Percentiles rank a stretch among this genome's conserved stretches.
These are phyloP conservation scores for Phytophthora brassicae DNA, from an alignment of 352 stramenopile species.

Conservation along the genomic window DNA sequence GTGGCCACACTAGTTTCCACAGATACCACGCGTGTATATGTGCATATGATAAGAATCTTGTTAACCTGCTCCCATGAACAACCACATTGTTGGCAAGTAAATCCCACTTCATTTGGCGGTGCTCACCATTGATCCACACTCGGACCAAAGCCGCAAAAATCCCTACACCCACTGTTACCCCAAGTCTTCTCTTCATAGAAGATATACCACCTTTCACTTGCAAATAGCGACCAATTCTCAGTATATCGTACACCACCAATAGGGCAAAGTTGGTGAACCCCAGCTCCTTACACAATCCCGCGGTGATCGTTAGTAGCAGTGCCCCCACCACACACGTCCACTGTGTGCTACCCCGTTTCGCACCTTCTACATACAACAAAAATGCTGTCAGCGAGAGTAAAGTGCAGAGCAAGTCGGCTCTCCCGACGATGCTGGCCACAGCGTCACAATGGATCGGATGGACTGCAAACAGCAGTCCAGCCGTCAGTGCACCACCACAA, in stretches of 20 bases:
- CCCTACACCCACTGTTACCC: constrained; percentile 20
- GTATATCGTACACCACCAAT: constrained; percentile 65
- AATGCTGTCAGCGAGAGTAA: constrained; percentile 67
- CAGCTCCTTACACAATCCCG: constrained; percentile 87
- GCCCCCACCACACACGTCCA: constrained; percentile 26
- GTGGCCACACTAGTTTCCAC: constrained; percentile 89
- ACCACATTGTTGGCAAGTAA: constrained; percentile 89
- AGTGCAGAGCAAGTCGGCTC: constrained; percentile 88
- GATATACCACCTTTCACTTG: neutral
- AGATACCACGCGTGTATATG: constrained; percentile 89
- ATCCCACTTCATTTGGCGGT: constrained; percentile 76
- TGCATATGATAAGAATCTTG: constrained; percentile 73
- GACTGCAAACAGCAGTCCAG: constrained; percentile 88
- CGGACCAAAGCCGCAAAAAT: constrained; percentile 30
- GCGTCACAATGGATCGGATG: constrained; percentile 92
- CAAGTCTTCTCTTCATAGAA: constrained; percentile 13
- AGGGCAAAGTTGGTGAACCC: constrained; percentile 85
- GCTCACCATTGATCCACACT: constrained; percentile 70
- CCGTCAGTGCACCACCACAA: constrained; percentile 9
- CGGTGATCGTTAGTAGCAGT: constrained; percentile 30
- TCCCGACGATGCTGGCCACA: constrained; percentile 88
- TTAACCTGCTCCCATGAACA: constrained; percentile 35
- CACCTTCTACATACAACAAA: constrained; percentile 46
- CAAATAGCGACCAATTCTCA: constrained; percentile 17
- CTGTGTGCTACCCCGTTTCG: constrained; percentile 9